Evolutionary conservation across 129 eudicot genomes (phyloP).

Genomic region (Tagetes patula): DNA sequence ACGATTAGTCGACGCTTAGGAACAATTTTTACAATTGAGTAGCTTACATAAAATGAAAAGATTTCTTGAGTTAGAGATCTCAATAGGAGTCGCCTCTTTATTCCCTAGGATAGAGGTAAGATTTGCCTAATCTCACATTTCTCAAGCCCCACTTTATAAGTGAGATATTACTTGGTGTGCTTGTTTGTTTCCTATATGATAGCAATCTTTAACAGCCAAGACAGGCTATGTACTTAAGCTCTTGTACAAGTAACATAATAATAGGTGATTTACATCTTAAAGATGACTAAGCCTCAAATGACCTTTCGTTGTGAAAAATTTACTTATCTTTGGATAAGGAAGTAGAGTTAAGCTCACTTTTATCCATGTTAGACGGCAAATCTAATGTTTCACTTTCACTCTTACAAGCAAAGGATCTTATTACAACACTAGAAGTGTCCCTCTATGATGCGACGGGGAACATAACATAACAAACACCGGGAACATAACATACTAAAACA

Average conservation of each 20-base stretch:
- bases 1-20: too few species aligned
- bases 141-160: too few species aligned
- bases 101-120: too few species aligned
- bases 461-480: too few species aligned
- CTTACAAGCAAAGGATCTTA: neutral
- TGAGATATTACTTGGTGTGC: too few species aligned
- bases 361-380: neutral
- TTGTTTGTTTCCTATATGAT: neutral
- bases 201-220: neutral
- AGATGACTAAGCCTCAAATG: neutral
- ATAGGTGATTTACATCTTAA: constrained; percentile 9
- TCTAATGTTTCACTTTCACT: constrained; percentile 6
- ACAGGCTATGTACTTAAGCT: neutral
- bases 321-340: constrained; percentile 1
- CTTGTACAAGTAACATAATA: neutral
- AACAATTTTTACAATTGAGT: too few species aligned
- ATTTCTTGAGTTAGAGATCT: too few species aligned
- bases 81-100: too few species aligned
- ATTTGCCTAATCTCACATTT: too few species aligned
- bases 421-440: neutral
- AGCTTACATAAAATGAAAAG: too few species aligned
- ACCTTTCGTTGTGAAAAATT: neutral
- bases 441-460: too few species aligned
- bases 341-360: constrained; percentile 10
- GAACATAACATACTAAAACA: too few species aligned